Evolutionary conservation across 306 rosid genomes (phyloP).

Genomic region (Dalbergia cochinchinensis): DNA sequence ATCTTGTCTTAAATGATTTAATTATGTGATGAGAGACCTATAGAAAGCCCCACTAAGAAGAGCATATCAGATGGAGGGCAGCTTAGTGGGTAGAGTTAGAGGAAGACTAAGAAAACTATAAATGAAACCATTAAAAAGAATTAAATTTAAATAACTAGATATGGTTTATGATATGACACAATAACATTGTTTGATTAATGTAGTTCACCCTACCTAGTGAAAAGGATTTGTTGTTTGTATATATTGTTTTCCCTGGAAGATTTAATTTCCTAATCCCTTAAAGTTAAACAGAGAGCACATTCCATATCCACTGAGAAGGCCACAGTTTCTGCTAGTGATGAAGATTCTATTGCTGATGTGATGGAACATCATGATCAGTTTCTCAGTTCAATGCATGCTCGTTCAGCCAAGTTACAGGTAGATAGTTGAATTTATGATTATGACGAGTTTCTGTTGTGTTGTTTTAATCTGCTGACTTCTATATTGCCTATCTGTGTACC

Average conservation of each 20-base stretch:
- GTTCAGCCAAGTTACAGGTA: slow-evolving; percentile 93
- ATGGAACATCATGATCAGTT: slow-evolving; percentile 87
- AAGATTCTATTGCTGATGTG: slow-evolving; percentile 80
- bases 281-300: slow-evolving; percentile 80
- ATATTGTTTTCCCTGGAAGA: slow-evolving; percentile 41
- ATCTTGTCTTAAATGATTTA: too few species aligned
- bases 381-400: slow-evolving; percentile 88
- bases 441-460: slow-evolving; percentile 27
- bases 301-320: slow-evolving; percentile 75
- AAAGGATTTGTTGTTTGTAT: not conserved
- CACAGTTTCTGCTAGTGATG: slow-evolving; percentile 80
- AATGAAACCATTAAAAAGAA: too few species aligned
- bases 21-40: too few species aligned
- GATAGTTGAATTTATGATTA: slow-evolving; percentile 31
- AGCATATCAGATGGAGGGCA: too few species aligned
- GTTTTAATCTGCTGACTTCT: slow-evolving; percentile 37
- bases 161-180: too few species aligned
- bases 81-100: too few species aligned
- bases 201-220: too few species aligned
- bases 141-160: too few species aligned
- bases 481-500: slow-evolving; percentile 13
- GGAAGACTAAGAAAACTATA: too few species aligned
- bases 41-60: too few species aligned
- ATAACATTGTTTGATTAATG: too few species aligned
- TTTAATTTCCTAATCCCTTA: slow-evolving; percentile 39